Percentiles rank a stretch among this genome's conserved stretches.
Conservation (phyloP, 1,284 basidiomycete genomes). For the Uromyces viciae-fabae region DNA sequence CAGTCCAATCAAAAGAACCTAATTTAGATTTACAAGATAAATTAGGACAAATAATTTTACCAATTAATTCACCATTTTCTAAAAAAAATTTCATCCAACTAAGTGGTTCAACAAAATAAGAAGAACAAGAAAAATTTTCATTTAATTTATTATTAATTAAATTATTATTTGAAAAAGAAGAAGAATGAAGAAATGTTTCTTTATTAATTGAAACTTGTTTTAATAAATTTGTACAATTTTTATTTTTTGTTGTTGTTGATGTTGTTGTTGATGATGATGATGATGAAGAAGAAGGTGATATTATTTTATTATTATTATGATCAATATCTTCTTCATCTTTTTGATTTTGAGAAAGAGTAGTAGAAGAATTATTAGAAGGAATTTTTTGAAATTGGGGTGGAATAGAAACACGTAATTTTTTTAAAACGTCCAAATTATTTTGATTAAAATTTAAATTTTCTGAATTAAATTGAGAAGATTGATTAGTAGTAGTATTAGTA, state of each 20-base stretch:
- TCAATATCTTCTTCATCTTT: background rate
- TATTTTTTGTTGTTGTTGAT: too few relatives aligned
- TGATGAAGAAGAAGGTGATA: background rate
- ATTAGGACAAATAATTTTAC: constrained; percentile 87
- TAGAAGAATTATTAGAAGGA: background rate
- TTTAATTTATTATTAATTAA: too few relatives aligned
- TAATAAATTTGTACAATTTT: too few relatives aligned
- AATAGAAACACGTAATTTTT: background rate
- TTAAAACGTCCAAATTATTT: too few relatives aligned
- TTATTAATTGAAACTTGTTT: too few relatives aligned
- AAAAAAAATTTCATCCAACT: constrained; percentile 90
- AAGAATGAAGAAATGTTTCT: background rate
- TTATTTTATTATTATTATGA: too few relatives aligned
- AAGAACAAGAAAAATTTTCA: constrained; percentile 15
- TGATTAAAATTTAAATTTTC: background rate
- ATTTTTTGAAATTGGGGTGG: background rate
- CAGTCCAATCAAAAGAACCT: constrained; percentile 96
- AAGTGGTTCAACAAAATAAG: constrained; percentile 60
- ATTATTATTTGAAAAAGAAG: background rate
- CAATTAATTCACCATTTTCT: constrained; percentile 68
- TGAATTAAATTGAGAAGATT: background rate
- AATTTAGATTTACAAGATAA: constrained; percentile 82
- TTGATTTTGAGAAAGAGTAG: background rate
- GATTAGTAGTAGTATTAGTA: background rate
- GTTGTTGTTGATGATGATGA: background rate